A percentile compares a stretch with the other conserved stretches of the same genome.
These are phyloP conservation scores for Psilocybe mexicana DNA, from an alignment of 1,284 basidiomycete genomes.

Conservation along the genomic window DNA sequence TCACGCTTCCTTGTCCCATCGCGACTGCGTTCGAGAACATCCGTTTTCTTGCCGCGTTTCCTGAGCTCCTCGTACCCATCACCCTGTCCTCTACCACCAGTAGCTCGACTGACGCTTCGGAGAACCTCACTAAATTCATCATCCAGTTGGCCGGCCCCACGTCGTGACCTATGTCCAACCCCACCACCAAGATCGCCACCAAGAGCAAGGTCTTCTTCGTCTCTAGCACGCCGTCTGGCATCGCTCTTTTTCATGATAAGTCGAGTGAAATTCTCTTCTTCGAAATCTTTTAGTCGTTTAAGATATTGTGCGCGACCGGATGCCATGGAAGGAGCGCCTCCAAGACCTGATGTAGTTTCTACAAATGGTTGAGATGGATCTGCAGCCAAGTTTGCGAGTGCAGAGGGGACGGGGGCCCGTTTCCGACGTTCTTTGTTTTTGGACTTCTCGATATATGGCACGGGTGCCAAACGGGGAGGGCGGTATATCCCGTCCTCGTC, in stretches of 20 bases:
- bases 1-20: conserved; percentile 38
- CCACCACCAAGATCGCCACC: conserved; percentile 60
- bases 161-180: conserved; percentile 44
- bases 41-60: conserved; percentile 64
- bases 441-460: conserved; percentile 81
- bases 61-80: conserved; percentile 80
- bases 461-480: conserved; percentile 89
- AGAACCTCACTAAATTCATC: conserved; percentile 86
- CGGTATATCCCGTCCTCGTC: conserved; percentile 75
- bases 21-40: conserved; percentile 57
- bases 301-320: conserved; percentile 78
- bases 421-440: conserved; percentile 50
- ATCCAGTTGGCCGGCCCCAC: conserved; percentile 74
- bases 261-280: conserved; percentile 95
- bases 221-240: conserved; percentile 70
- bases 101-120: conserved; percentile 49
- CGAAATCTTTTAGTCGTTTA: conserved; percentile 85
- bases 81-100: conserved; percentile 40
- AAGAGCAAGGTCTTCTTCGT: conserved; percentile 93
- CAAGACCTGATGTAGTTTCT: conserved; percentile 82
- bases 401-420: conserved; percentile 61
- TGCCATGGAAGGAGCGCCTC: conserved; percentile 55
- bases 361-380: conserved; percentile 64
- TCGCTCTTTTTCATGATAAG: conserved; percentile 93
- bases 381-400: conserved; percentile 70